Evolutionary conservation across 768 basidiomycete genomes (phyloP).

Genomic region (Termitomyces sp.): DNA sequence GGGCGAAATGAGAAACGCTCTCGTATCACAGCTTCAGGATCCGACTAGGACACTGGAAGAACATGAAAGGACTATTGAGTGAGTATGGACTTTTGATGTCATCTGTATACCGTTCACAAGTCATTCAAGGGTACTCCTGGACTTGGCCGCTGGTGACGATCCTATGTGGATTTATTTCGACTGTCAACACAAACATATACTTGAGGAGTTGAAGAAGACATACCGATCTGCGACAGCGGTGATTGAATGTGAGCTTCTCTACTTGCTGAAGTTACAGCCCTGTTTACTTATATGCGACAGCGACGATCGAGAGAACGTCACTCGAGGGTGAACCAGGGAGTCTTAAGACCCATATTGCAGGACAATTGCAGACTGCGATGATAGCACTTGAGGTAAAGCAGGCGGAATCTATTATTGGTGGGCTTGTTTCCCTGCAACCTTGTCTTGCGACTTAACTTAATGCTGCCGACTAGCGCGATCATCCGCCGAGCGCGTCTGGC

Average conservation of each 20-base stretch:
- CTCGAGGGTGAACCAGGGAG: constrained; percentile 34
- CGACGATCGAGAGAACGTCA: constrained; percentile 38
- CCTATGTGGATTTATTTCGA: constrained; percentile 97
- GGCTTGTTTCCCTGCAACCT: constrained; percentile 12
- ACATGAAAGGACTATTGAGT: constrained; percentile 97
- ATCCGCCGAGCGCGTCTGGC: constrained; percentile 78
- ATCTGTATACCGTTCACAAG: constrained; percentile 6
- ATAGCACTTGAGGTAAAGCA: constrained; percentile 61
- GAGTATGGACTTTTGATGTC: constrained; percentile 22
- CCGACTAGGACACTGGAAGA: constrained; percentile 80
- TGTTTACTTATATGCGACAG: constrained; percentile 29
- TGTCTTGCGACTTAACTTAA: background rate
- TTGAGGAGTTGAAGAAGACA: constrained; percentile 68
- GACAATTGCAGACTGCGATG: constrained; percentile 60
- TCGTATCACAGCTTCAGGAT: constrained; percentile 80
- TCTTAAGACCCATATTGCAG: constrained; percentile 41
- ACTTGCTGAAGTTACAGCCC: background rate
- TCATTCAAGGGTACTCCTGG: constrained; percentile 70
- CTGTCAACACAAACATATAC: constrained; percentile 83
- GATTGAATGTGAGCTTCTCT: constrained; percentile 46
- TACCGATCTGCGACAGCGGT: constrained; percentile 49
- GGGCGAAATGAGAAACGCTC: constrained; percentile 79
- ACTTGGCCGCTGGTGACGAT: constrained; percentile 83
- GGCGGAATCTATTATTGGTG: constrained; percentile 59
- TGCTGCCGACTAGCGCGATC: constrained; percentile 50